Evolutionary conservation across 2,329 filamentous ascomycete genomes (phyloP).

Genomic region (Alternaria metachromatica): DNA sequence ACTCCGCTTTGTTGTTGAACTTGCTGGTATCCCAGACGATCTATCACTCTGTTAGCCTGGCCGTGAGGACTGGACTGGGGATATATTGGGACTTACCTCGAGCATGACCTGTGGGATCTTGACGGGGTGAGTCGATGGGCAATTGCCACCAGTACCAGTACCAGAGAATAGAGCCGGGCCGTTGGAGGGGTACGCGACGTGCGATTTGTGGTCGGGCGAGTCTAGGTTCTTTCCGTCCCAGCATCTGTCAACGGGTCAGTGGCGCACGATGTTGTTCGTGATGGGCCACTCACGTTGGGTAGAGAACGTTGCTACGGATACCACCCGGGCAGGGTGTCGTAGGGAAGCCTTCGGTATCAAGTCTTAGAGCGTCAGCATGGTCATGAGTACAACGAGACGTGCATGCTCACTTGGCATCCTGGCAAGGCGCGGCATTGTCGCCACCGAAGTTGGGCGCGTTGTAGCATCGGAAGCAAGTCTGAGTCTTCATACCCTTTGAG

Average conservation of each 20-base stretch:
- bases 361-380: conserved; percentile 1
- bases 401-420: conserved; percentile 22
- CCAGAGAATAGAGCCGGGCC: conserved; percentile 33
- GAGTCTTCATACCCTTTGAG: conserved; percentile 28
- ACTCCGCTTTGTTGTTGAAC: conserved; percentile 46
- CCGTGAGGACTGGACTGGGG: accelerated
- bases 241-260: conserved; percentile 51
- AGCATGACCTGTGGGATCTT: conserved; percentile 56
- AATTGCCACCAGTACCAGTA: conserved; percentile 42
- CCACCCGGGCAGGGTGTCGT: conserved; percentile 30
- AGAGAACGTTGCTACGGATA: conserved; percentile 40
- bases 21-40: conserved; percentile 53
- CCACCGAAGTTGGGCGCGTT: conserved; percentile 54
- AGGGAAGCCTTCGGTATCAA: conserved; percentile 20
- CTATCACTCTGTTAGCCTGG: neutral
- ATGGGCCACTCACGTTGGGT: conserved; percentile 24
- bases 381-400: neutral
- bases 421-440: conserved; percentile 46
- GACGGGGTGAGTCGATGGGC: conserved; percentile 53
- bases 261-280: too few relatives aligned
- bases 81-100: conserved; percentile 36
- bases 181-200: conserved; percentile 52
- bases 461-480: conserved; percentile 58
- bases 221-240: conserved; percentile 60
- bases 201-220: conserved; percentile 57